These are phyloP conservation scores for Medicago ruthenica DNA, from an alignment of 306 rosid genomes.

Conservation along the genomic window DNA sequence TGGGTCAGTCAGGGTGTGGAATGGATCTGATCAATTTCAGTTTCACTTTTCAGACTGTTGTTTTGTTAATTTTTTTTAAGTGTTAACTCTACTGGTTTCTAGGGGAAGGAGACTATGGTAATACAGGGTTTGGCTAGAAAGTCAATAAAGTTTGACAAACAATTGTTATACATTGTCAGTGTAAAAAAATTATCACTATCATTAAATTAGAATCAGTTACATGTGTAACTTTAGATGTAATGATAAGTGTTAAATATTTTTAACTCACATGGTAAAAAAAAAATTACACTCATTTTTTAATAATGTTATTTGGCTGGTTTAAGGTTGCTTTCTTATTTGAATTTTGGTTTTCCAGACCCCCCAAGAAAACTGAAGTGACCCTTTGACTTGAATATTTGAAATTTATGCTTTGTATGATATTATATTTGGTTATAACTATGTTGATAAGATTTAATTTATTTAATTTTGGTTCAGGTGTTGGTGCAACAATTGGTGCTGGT, in stretches of 20 bases:
- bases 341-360: neutral
- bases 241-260: too few relatives aligned
- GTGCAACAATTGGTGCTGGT: conserved; percentile 96
- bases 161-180: neutral
- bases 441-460: neutral
- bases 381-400: conserved; percentile 24
- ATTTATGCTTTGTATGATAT: neutral
- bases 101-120: too few relatives aligned
- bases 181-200: neutral
- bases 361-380: neutral
- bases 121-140: too few relatives aligned
- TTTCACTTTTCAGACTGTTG: neutral
- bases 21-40: neutral
- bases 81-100: too few relatives aligned
- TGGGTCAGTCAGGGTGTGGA: neutral
- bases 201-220: neutral
- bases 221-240: neutral
- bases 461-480: conserved; percentile 66
- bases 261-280: too few relatives aligned
- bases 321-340: conserved; percentile 14
- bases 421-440: neutral
- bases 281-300: too few relatives aligned
- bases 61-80: too few relatives aligned
- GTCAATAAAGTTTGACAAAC: too few relatives aligned
- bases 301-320: neutral